Conservation (phyloP, 129 eudicot genomes). For the Centrapalus pauciflorus region DNA sequence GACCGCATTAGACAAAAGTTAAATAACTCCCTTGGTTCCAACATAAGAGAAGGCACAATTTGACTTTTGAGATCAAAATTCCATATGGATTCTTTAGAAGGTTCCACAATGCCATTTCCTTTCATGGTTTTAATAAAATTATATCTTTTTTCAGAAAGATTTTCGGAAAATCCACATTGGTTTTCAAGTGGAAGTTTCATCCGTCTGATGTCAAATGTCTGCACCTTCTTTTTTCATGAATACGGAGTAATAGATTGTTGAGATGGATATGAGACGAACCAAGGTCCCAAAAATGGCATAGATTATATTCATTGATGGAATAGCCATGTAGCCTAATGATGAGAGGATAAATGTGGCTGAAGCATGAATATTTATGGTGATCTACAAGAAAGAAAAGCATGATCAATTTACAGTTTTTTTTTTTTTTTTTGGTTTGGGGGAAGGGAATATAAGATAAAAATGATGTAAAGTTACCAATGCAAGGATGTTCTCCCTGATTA, state of each 20-base stretch:
- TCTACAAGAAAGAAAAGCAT: slow-evolving; percentile 43
- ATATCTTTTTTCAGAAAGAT: background rate
- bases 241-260: background rate
- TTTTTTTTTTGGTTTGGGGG: no score
- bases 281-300: slow-evolving; percentile 72
- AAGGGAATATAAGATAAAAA: background rate
- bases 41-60: background rate
- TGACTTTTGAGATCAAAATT: background rate
- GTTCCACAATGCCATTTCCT: background rate
- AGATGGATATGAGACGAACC: slow-evolving; percentile 42
- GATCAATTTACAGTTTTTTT: slow-evolving; percentile 2
- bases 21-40: background rate
- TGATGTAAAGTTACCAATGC: slow-evolving; percentile 55
- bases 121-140: background rate
- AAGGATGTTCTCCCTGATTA: slow-evolving; percentile 89
- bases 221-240: background rate
- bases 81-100: background rate
- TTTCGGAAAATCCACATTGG: background rate
- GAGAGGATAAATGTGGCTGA: slow-evolving; percentile 60
- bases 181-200: background rate
- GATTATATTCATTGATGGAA: slow-evolving; percentile 79
- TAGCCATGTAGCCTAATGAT: slow-evolving; percentile 50
- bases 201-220: slow-evolving; percentile 6
- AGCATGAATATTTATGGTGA: slow-evolving; percentile 88
- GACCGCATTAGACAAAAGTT: background rate